These are phyloP conservation scores for Chloroidium sp. DNA, from an alignment of 163 green algal genomes.

Conservation along the genomic window DNA sequence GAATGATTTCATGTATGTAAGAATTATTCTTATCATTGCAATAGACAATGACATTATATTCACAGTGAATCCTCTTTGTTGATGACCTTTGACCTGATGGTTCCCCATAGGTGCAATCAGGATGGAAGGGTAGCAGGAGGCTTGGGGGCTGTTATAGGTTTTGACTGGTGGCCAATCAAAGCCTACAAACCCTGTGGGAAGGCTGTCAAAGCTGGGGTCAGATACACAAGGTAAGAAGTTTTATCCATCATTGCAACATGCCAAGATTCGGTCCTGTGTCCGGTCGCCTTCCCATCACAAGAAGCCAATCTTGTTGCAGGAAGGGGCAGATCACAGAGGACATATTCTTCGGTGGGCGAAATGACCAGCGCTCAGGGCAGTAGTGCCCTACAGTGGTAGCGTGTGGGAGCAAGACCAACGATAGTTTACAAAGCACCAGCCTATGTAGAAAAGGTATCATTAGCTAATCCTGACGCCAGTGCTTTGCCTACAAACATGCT, in stretches of 20 bases:
- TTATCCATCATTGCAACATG: background rate
- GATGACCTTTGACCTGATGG: too few relatives aligned
- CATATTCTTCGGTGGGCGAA: slow-evolving; percentile 26
- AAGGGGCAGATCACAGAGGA: slow-evolving; percentile 46
- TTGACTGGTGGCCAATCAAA: slow-evolving; percentile 88
- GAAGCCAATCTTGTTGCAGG: slow-evolving; percentile 10
- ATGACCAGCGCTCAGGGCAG: background rate
- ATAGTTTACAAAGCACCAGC: too few relatives aligned
- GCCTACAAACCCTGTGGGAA: slow-evolving; percentile 74
- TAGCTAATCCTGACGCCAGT: too few relatives aligned
- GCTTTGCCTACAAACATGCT: too few relatives aligned
- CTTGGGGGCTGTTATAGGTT: slow-evolving; percentile 59
- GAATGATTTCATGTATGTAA: too few relatives aligned
- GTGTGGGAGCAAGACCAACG: too few relatives aligned
- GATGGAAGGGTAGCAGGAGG: slow-evolving; percentile 68
- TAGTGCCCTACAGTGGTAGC: too few relatives aligned
- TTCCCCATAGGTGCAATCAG: slow-evolving; percentile 46
- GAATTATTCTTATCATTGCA: too few relatives aligned
- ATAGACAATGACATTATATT: too few relatives aligned
- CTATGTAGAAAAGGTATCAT: too few relatives aligned
- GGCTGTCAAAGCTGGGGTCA: slow-evolving; percentile 43
- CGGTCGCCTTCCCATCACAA: background rate
- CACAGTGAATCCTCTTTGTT: too few relatives aligned
- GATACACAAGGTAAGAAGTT: slow-evolving; percentile 56
- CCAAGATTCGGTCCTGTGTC: too few relatives aligned